Base-by-base conservation (phyloP, 2,329 filamentous ascomycete species). In the Pestalotiopsis sp. region DNA sequence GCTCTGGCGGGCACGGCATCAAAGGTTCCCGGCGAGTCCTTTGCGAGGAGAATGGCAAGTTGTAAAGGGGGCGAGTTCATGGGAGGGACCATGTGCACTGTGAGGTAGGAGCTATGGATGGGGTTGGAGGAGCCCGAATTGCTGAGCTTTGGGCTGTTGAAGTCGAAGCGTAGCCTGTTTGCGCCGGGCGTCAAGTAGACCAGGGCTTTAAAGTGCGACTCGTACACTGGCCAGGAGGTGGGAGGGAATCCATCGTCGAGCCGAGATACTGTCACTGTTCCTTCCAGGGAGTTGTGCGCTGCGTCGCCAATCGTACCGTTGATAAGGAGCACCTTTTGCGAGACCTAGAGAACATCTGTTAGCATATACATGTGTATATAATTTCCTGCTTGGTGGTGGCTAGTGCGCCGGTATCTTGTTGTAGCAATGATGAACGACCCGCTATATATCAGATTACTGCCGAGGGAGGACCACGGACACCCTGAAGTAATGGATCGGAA, bases 111-210 rank as follows among this genome's bases (percentile, higher is more conserved):
- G 0, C 92, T 90, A 80, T 98, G 94, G 23, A 92, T 87, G 56
- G 87, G 90, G 76, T 90, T 91, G 27, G 86, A 90, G 27, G 87
- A 87, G 71, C 87, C 88, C 78, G 87, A 89, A 69, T 92, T 89
- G 23, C 91, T 90, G 38, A 96, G 84, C 79, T 96, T 97, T 4
- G 93, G 92, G 39, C 92, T 96, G 61, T 87, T 87, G 78, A 97
- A 98, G 77, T 98, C 95, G 73, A 98, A 91, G 27, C 94, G 92
- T 38, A 98, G 82, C 73, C 89, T 91, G 80, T 99, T 99, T 67
- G 94, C 93, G 0, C 96, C 96, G 4, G 96, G 95, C 72, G 92
- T 90, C n/a, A 99, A 88, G 79, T 97, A 94, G 11, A 98, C 87
- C 38, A 98, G 85, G 4, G 92, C 92, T 82, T 98, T 98, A 86